Conservation (phyloP, 208 protist genomes). For the Trypanosoma mega region DNA sequence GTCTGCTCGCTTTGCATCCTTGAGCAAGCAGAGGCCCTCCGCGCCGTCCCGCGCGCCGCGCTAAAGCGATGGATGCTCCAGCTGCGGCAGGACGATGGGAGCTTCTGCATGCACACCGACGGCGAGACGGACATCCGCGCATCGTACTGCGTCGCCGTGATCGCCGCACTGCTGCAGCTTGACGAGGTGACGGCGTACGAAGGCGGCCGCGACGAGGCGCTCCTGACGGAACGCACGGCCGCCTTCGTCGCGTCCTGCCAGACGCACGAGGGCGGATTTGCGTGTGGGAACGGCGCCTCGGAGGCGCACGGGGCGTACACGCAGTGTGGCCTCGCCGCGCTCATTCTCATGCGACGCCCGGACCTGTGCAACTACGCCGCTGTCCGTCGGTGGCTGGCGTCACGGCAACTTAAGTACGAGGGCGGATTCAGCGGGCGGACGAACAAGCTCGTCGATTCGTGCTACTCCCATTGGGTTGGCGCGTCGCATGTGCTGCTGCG, state of each 20-base stretch:
- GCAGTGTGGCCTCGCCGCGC: slow-evolving; percentile 80
- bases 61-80: slow-evolving; percentile 87
- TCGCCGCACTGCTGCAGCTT: slow-evolving; percentile 65
- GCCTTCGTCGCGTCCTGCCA: slow-evolving; percentile 79
- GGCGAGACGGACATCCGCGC: slow-evolving; percentile 89
- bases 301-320: slow-evolving; percentile 95
- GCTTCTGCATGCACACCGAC: slow-evolving; percentile 80
- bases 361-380: slow-evolving; percentile 48
- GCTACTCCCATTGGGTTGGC: slow-evolving; percentile 98
- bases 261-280: slow-evolving; percentile 93
- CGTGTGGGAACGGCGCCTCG: slow-evolving; percentile 33
- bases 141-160: slow-evolving; percentile 83
- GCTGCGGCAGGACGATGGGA: slow-evolving; percentile 69
- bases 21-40: slow-evolving; percentile 24
- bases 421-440: slow-evolving; percentile 95
- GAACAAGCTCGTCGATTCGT: slow-evolving; percentile 98
- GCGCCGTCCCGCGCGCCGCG: slow-evolving; percentile 53
- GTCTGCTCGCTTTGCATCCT: slow-evolving; percentile 77
- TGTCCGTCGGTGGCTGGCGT: slow-evolving; percentile 75
- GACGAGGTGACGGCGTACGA: slow-evolving; percentile 33
- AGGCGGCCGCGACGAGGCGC: slow-evolving; percentile 31
- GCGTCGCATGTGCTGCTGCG: slow-evolving; percentile 65
- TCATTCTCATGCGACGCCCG: slow-evolving; percentile 61
- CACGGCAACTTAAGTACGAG: slow-evolving; percentile 75
- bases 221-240: slow-evolving; percentile 51